phyloP scores from a whole-genome alignment of 441 rosid species.

The Gossypium aridum region DNA sequence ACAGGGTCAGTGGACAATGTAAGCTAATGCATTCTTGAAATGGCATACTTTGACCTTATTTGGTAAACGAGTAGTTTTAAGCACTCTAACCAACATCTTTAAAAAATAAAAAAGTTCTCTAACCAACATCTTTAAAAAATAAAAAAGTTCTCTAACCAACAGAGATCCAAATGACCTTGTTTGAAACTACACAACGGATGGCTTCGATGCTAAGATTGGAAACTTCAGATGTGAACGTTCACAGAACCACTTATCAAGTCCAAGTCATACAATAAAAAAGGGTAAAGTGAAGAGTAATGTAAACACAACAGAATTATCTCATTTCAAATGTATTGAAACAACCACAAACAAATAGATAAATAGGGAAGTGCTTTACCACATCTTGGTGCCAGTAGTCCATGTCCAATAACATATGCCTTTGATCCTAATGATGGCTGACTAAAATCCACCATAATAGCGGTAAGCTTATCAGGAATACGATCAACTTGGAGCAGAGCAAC shows the following conservation, averaged over 20 bases:
- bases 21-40: background rate
- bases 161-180: background rate
- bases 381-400: slow-evolving; percentile 90
- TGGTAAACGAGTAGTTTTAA: too few species aligned
- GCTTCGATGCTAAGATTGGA: background rate
- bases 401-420: slow-evolving; percentile 73
- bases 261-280: background rate
- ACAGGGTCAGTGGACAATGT: background rate
- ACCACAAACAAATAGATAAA: background rate
- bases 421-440: slow-evolving; percentile 62
- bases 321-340: background rate
- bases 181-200: background rate
- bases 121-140: background rate
- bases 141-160: background rate
- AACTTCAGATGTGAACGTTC: background rate
- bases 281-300: background rate
- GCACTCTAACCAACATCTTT: too few species aligned
- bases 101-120: background rate
- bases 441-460: slow-evolving; percentile 43
- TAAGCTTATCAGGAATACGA: slow-evolving; percentile 51
- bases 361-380: slow-evolving; percentile 47
- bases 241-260: background rate
- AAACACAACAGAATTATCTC: background rate
- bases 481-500: slow-evolving; percentile 78
- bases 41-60: too few species aligned